Evolutionary conservation across 1,284 basidiomycete genomes (phyloP).

Genomic region (Cryptococcus sp.): DNA sequence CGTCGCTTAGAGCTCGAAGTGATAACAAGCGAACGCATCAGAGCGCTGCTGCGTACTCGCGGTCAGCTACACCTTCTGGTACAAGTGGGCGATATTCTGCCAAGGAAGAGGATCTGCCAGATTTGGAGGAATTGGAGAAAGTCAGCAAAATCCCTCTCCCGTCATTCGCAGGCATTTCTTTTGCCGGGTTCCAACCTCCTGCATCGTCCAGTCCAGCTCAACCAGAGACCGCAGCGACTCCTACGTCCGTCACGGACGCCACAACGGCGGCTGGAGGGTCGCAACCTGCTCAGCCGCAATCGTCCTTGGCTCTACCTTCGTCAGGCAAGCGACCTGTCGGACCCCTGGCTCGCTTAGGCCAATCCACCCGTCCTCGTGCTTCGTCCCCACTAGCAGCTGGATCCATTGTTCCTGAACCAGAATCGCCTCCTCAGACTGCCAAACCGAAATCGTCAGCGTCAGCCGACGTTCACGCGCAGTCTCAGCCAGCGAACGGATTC

Average conservation of each 20-base stretch:
- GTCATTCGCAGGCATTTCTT: constrained; percentile 44
- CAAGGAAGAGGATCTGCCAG: constrained; percentile 49
- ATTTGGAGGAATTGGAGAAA: constrained; percentile 47
- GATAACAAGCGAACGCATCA: constrained; percentile 42
- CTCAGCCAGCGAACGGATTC: constrained; percentile 8
- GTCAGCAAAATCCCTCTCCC: constrained; percentile 38
- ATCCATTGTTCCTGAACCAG: constrained; percentile 40
- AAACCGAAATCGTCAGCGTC: constrained; percentile 8
- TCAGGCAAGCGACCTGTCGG: constrained; percentile 12
- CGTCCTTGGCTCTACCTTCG: constrained; percentile 17
- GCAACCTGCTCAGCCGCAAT: constrained; percentile 7
- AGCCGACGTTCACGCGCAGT: background rate
- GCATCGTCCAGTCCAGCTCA: constrained; percentile 8
- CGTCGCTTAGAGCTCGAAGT: constrained; percentile 41
- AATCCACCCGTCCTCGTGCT: constrained; percentile 40
- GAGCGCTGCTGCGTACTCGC: constrained; percentile 42
- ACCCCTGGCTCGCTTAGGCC: constrained; percentile 26
- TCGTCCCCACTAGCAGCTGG: constrained; percentile 45
- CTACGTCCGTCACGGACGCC: background rate
- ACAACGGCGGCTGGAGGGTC: constrained; percentile 1
- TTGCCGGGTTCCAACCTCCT: constrained; percentile 22
- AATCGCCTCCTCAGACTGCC: constrained; percentile 35
- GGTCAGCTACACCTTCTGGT: constrained; percentile 33
- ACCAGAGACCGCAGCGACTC: background rate
- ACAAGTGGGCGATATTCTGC: constrained; percentile 46